These are phyloP conservation scores for Phtheirospermum japonicum DNA, from an alignment of 257 asterid genomes.

Conservation along the genomic window DNA sequence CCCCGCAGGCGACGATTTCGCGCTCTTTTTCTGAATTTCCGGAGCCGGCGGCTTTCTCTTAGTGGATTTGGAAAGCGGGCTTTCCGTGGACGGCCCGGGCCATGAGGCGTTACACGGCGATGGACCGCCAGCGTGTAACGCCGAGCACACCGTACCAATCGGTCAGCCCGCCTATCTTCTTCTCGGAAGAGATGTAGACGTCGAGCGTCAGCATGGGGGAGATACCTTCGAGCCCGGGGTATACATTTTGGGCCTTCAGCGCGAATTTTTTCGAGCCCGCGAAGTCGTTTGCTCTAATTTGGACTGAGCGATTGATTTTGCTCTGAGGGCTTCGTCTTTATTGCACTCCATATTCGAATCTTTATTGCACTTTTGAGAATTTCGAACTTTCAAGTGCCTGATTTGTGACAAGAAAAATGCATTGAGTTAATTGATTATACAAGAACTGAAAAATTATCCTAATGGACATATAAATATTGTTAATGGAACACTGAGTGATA, in stretches of 20 bases:
- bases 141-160: constrained; percentile 78
- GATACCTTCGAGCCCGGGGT: constrained; percentile 55
- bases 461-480: too few relatives aligned
- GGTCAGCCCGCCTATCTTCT: constrained; percentile 51
- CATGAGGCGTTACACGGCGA: constrained; percentile 32
- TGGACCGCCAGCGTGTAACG: constrained; percentile 26
- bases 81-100: constrained; percentile 40
- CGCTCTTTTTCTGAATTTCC: constrained; percentile 34
- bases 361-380: too few relatives aligned
- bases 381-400: neutral
- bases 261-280: constrained; percentile 53
- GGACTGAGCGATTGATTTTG: constrained; percentile 50
- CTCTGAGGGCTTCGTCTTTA: constrained; percentile 60
- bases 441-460: neutral
- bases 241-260: constrained; percentile 47
- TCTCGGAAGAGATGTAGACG: constrained; percentile 56
- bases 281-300: constrained; percentile 43
- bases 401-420: too few relatives aligned
- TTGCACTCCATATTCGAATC: constrained; percentile 55
- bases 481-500: too few relatives aligned
- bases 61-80: constrained; percentile 35
- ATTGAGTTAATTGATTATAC: neutral
- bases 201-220: constrained; percentile 62
- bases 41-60: constrained; percentile 36
- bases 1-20: constrained; percentile 31